phyloP scores from a whole-genome alignment of 192 early-diverging fungal species.

The Backusella westeae region DNA sequence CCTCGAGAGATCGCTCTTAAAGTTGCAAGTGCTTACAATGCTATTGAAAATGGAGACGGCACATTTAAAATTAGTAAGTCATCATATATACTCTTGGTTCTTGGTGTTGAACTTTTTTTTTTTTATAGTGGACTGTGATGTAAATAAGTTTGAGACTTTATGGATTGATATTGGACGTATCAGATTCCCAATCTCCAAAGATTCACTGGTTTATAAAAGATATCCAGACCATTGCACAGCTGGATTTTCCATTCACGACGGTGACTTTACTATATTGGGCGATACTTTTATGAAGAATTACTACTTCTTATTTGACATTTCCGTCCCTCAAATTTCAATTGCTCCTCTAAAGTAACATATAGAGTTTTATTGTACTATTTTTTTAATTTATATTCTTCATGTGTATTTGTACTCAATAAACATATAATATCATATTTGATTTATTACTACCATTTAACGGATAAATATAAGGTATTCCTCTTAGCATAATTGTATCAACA shows the following conservation, averaged over 20 bases:
- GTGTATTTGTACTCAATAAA: no score
- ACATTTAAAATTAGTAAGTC: background rate
- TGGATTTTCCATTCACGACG: slow-evolving; percentile 18
- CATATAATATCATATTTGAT: no score
- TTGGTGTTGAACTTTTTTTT: background rate
- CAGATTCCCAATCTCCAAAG: slow-evolving; percentile 25
- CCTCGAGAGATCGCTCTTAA: slow-evolving; percentile 10
- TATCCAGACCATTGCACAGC: slow-evolving; percentile 35
- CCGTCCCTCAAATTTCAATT: slow-evolving; percentile 33
- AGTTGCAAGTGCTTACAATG: slow-evolving; percentile 6
- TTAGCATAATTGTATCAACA: no score
- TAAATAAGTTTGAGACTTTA: slow-evolving; percentile 8
- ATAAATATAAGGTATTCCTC: no score
- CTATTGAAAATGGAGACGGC: slow-evolving; percentile 15
- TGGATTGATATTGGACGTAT: slow-evolving; percentile 36
- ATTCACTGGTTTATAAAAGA: slow-evolving; percentile 26
- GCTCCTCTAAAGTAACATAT: slow-evolving; percentile 20
- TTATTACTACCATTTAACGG: no score
- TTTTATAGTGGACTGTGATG: background rate
- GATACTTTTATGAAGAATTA: slow-evolving; percentile 52
- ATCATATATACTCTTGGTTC: background rate
- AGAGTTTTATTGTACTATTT: background rate
- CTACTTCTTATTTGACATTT: slow-evolving; percentile 42
- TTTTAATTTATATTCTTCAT: no score
- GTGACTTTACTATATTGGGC: slow-evolving; percentile 40